phyloP scores from a whole-genome alignment of 129 eudicot genomes.

The Silybum marianum region DNA sequence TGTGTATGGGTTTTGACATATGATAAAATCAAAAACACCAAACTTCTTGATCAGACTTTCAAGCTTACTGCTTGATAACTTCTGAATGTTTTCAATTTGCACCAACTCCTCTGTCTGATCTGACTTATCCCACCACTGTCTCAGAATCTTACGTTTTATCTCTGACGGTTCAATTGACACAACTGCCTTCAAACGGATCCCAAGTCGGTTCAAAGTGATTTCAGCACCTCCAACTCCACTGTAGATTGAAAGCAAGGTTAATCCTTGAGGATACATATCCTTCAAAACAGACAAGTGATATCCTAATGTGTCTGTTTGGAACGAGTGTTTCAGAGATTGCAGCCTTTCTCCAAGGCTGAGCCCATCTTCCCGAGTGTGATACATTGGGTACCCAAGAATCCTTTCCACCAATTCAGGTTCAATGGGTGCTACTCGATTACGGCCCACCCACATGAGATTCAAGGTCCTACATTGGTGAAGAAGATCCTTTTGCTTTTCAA shows the following conservation, averaged over 20 bases:
- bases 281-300: conserved; percentile 70
- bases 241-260: conserved; percentile 68
- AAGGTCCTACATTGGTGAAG: conserved; percentile 56
- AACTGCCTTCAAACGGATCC: conserved; percentile 65
- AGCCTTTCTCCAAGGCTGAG: conserved; percentile 56
- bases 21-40: conserved; percentile 71
- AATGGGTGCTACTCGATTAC: conserved; percentile 51
- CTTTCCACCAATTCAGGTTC: conserved; percentile 75
- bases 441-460: conserved; percentile 85
- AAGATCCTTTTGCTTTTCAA: conserved; percentile 56
- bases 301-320: conserved; percentile 81
- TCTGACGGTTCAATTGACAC: conserved; percentile 85
- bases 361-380: conserved; percentile 63
- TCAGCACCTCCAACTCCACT: conserved; percentile 91
- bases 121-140: conserved; percentile 74
- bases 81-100: conserved; percentile 70
- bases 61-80: conserved; percentile 55
- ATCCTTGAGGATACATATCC: conserved; percentile 63
- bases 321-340: conserved; percentile 54
- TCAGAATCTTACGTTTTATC: conserved; percentile 57
- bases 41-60: conserved; percentile 53
- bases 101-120: conserved; percentile 76
- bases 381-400: conserved; percentile 73
- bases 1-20: conserved; percentile 67
- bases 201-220: conserved; percentile 76